Percentiles rank a stretch among this genome's conserved stretches.
These are phyloP conservation scores for Penicillium sp. DNA, from an alignment of 2,329 filamentous ascomycete species.

Conservation along the genomic window DNA sequence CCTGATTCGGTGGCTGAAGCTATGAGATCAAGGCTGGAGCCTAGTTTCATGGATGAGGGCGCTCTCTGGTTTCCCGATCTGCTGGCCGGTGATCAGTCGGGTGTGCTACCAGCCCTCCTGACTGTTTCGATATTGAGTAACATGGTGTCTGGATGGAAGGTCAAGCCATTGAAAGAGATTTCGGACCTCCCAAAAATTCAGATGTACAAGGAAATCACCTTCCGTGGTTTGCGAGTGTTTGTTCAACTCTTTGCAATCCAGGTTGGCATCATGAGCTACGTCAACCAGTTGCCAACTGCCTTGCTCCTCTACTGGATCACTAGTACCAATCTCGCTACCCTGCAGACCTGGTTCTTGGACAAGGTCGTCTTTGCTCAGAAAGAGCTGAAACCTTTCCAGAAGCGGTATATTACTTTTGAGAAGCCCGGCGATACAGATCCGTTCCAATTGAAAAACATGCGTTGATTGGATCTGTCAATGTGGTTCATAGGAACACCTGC, in stretches of 20 bases:
- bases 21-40: constrained; percentile 43
- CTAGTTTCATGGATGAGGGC: constrained; percentile 58
- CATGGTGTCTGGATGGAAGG: constrained; percentile 39
- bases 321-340: constrained; percentile 45
- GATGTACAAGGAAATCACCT: constrained; percentile 25
- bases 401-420: constrained; percentile 34
- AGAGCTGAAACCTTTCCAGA: constrained; percentile 33
- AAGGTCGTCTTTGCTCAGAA: constrained; percentile 41
- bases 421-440: constrained; percentile 12
- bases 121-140: constrained; percentile 53
- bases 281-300: constrained; percentile 44
- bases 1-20: constrained; percentile 16
- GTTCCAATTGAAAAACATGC: constrained; percentile 15
- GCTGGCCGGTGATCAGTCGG: constrained; percentile 54
- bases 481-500: not conserved
- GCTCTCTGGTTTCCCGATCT: constrained; percentile 64
- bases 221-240: constrained; percentile 30
- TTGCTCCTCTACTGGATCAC: constrained; percentile 55
- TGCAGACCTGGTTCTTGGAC: constrained; percentile 44
- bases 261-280: constrained; percentile 35
- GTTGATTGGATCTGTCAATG: constrained; percentile 4
- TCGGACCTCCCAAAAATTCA: constrained; percentile 30
- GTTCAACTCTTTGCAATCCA: constrained; percentile 44
- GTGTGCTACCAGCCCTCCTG: constrained; percentile 52
- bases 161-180: constrained; percentile 16